Base-by-base conservation (phyloP, 2,329 filamentous ascomycete genomes). In the Akanthomyces dipterigenus region DNA sequence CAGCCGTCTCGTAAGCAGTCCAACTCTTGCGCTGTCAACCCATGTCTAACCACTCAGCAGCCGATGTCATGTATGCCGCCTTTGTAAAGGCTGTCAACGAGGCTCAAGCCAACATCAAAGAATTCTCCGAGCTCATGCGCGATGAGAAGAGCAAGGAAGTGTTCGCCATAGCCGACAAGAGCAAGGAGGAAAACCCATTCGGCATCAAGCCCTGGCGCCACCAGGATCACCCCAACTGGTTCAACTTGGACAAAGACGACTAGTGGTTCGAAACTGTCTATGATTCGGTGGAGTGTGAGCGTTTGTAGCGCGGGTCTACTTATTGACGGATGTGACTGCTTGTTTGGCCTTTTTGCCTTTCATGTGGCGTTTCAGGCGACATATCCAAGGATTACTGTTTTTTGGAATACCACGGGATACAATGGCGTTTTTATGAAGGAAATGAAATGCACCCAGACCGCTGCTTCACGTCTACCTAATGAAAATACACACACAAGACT, bases 131-230 rank as follows among this genome's bases (percentile, higher is more conserved):
- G 5, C 69, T 80, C 7, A 77, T 81, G 68, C 76, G 71, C 12
- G 75, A 76, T 65, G 78, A 80, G 5, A 75, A 78, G 49, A 81
- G 73, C 63, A 76, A 75, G 49, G 78, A 78, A 57, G 75, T 84
- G 12, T 74, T 88, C 59, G 76, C 80, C 12, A 77, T 81, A 61
- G 82, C 80, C 1, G 76, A 71, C 45, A 77, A 80, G 66, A 86
- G 84, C 66, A 78, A 78, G 20, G 74, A 79, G 58, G 77, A 80
- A 43, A 81, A 85, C 48, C 80, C 82, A 0, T 76, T 78, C 55
- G 82, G 79, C 4, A 86, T 88, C 64, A 82, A 78, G 65, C 78
- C 80, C 2, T 88, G 85, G 85, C 78, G 76, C 53, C 78, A 83
- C 22, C 79, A 76, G 60, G 82, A 88, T 40, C 77, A 87, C 61